Evolutionary conservation across 139 green algal genomes (phyloP).

Genomic region (Chlorella sorokiniana): DNA sequence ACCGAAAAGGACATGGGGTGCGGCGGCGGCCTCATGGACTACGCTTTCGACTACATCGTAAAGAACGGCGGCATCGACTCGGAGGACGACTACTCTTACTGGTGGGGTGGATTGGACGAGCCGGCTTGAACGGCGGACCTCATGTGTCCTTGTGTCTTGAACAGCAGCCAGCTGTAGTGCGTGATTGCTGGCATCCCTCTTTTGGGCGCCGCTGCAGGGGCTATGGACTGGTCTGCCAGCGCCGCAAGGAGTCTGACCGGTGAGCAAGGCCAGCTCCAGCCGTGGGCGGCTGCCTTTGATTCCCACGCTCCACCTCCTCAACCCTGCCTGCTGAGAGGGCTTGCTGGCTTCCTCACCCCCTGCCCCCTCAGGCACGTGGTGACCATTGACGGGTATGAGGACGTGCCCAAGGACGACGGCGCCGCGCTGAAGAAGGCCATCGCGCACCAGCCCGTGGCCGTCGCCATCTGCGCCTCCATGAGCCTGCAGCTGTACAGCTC

Average conservation of each 20-base stretch:
- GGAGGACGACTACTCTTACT: constrained; percentile 90
- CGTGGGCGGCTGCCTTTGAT: neutral
- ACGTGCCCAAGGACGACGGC: constrained; percentile 77
- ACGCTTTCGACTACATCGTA: constrained; percentile 79
- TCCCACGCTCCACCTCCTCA: neutral
- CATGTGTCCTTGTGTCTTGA: too few species aligned
- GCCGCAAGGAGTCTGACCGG: constrained; percentile 49
- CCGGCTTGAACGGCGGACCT: too few species aligned
- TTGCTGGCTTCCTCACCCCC: neutral
- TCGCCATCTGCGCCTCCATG: constrained; percentile 86
- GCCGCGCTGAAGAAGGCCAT: constrained; percentile 70
- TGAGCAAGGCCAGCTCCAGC: constrained; percentile 7
- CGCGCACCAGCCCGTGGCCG: constrained; percentile 79
- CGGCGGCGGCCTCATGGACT: constrained; percentile 60
- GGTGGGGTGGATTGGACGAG: too few species aligned
- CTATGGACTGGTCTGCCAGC: constrained; percentile 65
- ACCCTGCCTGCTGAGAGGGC: neutral
- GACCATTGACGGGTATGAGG: constrained; percentile 84
- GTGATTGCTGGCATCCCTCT: neutral
- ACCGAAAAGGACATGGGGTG: constrained; percentile 47
- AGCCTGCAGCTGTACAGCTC: constrained; percentile 89
- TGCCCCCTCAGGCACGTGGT: constrained; percentile 44
- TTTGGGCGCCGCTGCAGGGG: neutral
- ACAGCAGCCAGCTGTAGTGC: too few species aligned
- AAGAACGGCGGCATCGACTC: constrained; percentile 80